Evolutionary conservation across 2,329 filamentous ascomycete species (phyloP), one percentile per base, ranked within the genome.

Genomic region (Aspergillus luchuensis): DNA sequence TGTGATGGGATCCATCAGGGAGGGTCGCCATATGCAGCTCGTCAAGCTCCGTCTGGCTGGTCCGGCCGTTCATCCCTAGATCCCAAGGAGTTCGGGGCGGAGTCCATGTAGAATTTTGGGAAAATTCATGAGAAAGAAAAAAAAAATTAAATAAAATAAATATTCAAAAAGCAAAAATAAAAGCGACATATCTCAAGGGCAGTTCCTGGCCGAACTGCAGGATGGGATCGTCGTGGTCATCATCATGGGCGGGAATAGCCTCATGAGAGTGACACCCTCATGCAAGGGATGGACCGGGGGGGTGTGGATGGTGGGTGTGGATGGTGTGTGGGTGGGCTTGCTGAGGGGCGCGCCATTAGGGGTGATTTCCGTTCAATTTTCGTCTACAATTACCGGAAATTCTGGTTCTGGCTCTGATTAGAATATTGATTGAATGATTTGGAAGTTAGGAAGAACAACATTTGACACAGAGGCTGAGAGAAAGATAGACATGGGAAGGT

Each of bases 231-330:
- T 49, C 59, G 47, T 57, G 58, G 55, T 47, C 59, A 58, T 62
- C 56, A 51, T 61, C 38, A 59, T 55, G 51, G 47, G 36, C 57
- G 41, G 50, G 53, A 58, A 65, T 61, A 66, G 62, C 64, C 63
- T 65, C 63, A 65, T 66, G 59, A 59, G 54, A 56, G 63, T 67
- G 61, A 66, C 64, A 66, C 64, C 58, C 47, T 49, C 56, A 66
- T 63, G 66, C 63, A 68, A 68, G 66, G 66, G 66, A 65, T 67
- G 58, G 36, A 36, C 33, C 28, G 19, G 48, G 50, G 17, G 47
- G 15, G 47, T 17, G 25, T 13, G 30, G 8, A 11, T 33, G 11
- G 33, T 36, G 33, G 13, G 10, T 30, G 28, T 30, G 30, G 30
- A 33, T 33, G 30, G 8, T 11, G 30, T 36, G 23, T 36, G 51